Evolutionary conservation across 129 eudicot genomes (phyloP).

Genomic region (Erigeron canadensis): DNA sequence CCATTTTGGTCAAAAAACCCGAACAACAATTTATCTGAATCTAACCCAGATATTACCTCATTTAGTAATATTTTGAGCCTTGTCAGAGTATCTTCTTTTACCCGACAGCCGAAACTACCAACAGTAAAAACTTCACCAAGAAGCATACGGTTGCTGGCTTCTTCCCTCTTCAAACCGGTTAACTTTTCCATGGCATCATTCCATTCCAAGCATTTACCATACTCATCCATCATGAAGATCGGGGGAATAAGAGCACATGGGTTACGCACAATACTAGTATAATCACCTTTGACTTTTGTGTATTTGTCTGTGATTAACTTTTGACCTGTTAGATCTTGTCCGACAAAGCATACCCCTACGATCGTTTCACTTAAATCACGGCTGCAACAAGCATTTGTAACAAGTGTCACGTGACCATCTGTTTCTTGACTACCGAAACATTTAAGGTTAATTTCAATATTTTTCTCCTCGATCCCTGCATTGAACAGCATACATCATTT

Average conservation of each 20-base stretch:
- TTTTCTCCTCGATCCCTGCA: constrained; percentile 71
- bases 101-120: constrained; percentile 64
- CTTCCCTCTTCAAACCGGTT: constrained; percentile 63
- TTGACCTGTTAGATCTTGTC: constrained; percentile 72
- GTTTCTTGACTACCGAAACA: constrained; percentile 48
- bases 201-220: constrained; percentile 79
- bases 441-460: constrained; percentile 63
- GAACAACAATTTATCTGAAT: constrained; percentile 55
- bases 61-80: constrained; percentile 62
- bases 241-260: constrained; percentile 78
- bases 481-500: constrained; percentile 10
- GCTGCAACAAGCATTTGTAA: constrained; percentile 83
- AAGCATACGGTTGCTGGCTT: constrained; percentile 57
- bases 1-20: constrained; percentile 62
- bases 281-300: constrained; percentile 64
- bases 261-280: constrained; percentile 56
- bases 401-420: constrained; percentile 44
- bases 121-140: constrained; percentile 79
- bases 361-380: constrained; percentile 56
- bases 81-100: constrained; percentile 78
- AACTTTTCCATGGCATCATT: constrained; percentile 72
- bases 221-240: constrained; percentile 79
- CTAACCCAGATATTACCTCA: constrained; percentile 57
- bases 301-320: constrained; percentile 61
- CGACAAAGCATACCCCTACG: constrained; percentile 77